Conservation (phyloP, 2,329 filamentous ascomycete genomes). For the Diplocarpon mali region DNA sequence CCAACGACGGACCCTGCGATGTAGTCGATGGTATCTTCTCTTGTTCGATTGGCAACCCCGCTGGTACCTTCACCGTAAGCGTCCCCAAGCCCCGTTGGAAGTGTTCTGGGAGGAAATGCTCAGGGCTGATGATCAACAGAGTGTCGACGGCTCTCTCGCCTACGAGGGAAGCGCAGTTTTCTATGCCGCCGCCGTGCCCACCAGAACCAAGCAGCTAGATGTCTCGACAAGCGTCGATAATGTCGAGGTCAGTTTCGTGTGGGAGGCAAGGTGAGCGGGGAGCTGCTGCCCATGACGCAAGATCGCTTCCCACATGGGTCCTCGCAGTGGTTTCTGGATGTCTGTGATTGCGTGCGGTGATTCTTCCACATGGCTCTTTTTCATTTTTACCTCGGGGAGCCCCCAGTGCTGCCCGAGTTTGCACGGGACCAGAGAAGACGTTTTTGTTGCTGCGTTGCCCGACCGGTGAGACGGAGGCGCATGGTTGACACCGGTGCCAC, state of each 20-base stretch:
- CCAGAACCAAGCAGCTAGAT: conserved; percentile 24
- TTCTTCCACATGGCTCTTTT: no score
- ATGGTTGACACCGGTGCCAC: no score
- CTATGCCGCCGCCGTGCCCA: conserved; percentile 27
- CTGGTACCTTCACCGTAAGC: conserved; percentile 28
- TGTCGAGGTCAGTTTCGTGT: conserved; percentile 25
- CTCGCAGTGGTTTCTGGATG: no score
- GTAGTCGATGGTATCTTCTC: conserved; percentile 41
- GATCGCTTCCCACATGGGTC: no score
- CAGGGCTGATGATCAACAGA: conserved; percentile 1
- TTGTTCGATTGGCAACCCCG: conserved; percentile 39
- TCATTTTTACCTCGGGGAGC: no score
- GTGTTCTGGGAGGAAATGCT: no score
- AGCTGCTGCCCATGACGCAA: background rate
- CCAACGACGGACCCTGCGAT: conserved; percentile 48
- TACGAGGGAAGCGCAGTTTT: conserved; percentile 24
- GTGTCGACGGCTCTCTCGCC: conserved; percentile 18
- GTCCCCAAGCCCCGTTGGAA: background rate
- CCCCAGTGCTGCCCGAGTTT: no score
- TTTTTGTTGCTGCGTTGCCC: no score
- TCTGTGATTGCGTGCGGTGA: no score
- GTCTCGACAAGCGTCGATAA: conserved; percentile 23
- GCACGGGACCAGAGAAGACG: no score
- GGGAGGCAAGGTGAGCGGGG: conserved; percentile 17
- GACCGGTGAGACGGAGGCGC: no score